Base-by-base conservation (phyloP, 2,329 filamentous ascomycete genomes). In the Magnaporthales sp. region DNA sequence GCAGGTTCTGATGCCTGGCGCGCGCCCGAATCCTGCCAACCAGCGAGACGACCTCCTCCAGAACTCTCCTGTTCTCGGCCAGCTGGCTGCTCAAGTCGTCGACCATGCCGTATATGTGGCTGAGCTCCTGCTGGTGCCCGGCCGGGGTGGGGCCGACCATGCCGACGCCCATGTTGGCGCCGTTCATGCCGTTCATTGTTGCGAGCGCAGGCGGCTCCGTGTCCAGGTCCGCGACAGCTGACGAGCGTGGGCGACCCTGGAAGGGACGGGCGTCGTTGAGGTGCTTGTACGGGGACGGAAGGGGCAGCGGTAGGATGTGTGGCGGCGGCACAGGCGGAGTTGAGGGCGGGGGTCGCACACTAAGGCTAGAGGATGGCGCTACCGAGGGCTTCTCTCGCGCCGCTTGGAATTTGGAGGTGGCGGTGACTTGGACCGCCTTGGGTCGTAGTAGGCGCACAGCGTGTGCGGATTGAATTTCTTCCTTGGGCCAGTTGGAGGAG, bases 61-160 rank as follows among this genome's bases (percentile, higher is more conserved):
- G 84, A 51, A 84, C 83, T 58, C 82, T 80, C 70, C 85, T 80
- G 73, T 88, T 88, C 65, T 88, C 85, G 13, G 86, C 83, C 31
- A 89, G 79, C 73, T 88, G 85, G 38, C 84, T 82, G 71, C 86
- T 88, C 63, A 89, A 79, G 73, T 88, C 86, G 72, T 90, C 87
- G 11, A 90, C 87, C 84, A 89, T 86, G 70, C 81, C 80, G 73
- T 89, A 89, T 72, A 90, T 88, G 76, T 88, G 86, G 73, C 88
- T 88, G 68, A 90, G 82, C 75, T 90, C 87, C 65, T 86, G 84
- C 75, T 89, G 86, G 74, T 90, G 87, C 63, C 86, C 87, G 22
- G 87, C 87, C n/a, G 87, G 87, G 19, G 85, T 87, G 15, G 87
- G 86, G 63, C 81, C 80, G 67, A 83, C 73, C 74, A 80, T 78